phyloP scores from a whole-genome alignment of 768 basidiomycete genomes.

The Nidularia sp. region DNA sequence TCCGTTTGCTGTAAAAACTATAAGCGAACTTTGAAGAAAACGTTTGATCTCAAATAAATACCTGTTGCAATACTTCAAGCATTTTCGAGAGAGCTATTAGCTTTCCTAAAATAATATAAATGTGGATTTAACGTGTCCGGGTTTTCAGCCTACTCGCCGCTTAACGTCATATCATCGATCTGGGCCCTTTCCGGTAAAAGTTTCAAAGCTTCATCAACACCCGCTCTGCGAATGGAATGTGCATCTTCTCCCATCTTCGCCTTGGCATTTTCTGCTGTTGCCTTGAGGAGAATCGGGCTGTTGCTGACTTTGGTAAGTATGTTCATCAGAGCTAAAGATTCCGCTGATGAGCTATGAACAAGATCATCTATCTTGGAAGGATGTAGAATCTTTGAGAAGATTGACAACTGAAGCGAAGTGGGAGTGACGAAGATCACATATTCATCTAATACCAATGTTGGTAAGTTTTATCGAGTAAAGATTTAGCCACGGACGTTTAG shows the following conservation, averaged over 20 bases:
- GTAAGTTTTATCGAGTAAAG: constrained; percentile 1
- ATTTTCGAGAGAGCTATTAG: constrained; percentile 62
- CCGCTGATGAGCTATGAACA: constrained; percentile 66
- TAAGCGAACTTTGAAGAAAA: neutral
- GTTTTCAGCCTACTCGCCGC: constrained; percentile 70
- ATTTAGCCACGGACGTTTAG: constrained; percentile 66
- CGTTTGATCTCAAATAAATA: constrained; percentile 17
- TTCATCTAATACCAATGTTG: constrained; percentile 59
- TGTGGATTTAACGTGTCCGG: too few species aligned
- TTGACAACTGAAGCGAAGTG: constrained; percentile 73
- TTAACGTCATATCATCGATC: constrained; percentile 71
- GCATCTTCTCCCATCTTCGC: constrained; percentile 18
- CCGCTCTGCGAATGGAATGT: constrained; percentile 42
- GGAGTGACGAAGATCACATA: constrained; percentile 97
- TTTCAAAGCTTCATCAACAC: constrained; percentile 55
- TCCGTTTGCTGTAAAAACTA: constrained; percentile 54
- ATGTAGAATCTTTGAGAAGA: constrained; percentile 74
- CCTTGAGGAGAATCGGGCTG: constrained; percentile 82
- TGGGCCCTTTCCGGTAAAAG: constrained; percentile 57
- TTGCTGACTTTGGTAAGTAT: constrained; percentile 88
- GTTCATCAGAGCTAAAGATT: constrained; percentile 77
- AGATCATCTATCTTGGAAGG: constrained; percentile 67
- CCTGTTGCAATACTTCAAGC: constrained; percentile 57
- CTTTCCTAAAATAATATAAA: constrained; percentile 65
- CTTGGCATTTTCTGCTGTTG: constrained; percentile 63